Evolutionary conservation across 257 asterid genomes (phyloP), one percentile per base, ranked within the genome.

Genomic region (Cinchona pubescens): DNA sequence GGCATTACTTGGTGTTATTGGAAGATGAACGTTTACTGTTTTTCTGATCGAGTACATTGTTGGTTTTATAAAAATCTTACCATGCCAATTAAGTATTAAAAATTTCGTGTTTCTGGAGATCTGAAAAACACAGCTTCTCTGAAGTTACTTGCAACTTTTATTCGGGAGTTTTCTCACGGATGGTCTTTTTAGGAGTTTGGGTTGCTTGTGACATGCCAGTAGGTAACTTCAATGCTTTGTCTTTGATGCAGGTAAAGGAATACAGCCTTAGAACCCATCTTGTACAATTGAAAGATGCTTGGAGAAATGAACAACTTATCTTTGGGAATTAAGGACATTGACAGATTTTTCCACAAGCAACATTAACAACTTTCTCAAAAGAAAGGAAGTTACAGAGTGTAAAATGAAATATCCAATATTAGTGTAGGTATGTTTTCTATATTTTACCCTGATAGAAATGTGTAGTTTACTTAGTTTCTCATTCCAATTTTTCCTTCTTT

Each of bases 231-330:
- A 9, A 19, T 68, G 19, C 13, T 42, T 51, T 29, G 40, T 51
- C 45, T 60, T n/a, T 34, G 66, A 55, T 75, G 79, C 96, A 94
- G 99, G 92, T 83, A 66, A 88, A 89, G 81, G 99, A 92, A 82
- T 73, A 79, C 86, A 90, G 93, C 89, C 91, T 92, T 49, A 83
- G 96, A 83, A 83, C 90, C 51, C 89, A 88, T 79, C 79, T 92
- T 48, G 29, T 89, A 80, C 99, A 86, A 86, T 81, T 84, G 85
- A 85, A 87, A 82, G 90, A 82, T 86, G 83, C 85, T 60, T 81
- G 85, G 80, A 80, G 78, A 68, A 67, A 79, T 68, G 79, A 77
- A 48, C 83, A 48, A 37, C 69, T 79, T 55, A 42, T 78, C 60
- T 66, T 49, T 35, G 85, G 80, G 60, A 82, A 78, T 68, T 81